Conservation (phyloP, 2,329 filamentous ascomycete genomes). For the Tolypocladium endophyticum region DNA sequence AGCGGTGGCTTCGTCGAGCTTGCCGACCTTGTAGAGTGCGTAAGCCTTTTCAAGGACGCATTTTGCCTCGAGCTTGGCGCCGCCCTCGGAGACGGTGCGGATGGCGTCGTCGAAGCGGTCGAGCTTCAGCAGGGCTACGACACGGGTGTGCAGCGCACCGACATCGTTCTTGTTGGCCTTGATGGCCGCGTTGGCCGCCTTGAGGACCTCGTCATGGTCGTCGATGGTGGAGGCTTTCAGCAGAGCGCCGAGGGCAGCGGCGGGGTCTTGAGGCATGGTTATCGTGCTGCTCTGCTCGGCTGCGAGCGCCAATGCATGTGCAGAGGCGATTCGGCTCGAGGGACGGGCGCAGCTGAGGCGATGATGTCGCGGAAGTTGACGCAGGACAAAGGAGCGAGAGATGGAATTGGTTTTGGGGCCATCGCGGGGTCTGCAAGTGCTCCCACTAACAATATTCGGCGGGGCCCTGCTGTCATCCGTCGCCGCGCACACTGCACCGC, state of each 20-base stretch:
- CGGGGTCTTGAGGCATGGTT: constrained; percentile 32
- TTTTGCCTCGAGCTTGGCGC: constrained; percentile 46
- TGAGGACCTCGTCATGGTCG: constrained; percentile 66
- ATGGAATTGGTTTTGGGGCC: not conserved
- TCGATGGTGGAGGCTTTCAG: constrained; percentile 46
- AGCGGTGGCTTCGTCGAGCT: constrained; percentile 53
- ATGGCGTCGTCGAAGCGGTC: constrained; percentile 74
- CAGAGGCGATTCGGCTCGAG: not conserved
- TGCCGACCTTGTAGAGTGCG: constrained; percentile 71
- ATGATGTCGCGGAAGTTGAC: not conserved
- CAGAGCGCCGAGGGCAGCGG: constrained; percentile 40
- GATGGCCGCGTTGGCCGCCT: constrained; percentile 49
- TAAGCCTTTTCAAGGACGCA: constrained; percentile 66
- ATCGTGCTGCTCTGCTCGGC: not conserved
- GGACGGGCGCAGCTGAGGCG: not conserved
- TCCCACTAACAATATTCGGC: not conserved
- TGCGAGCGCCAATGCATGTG: not conserved
- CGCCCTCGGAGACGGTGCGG: constrained; percentile 54
- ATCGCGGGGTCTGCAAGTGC: not conserved
- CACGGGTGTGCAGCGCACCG: constrained; percentile 56
- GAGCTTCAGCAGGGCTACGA: constrained; percentile 68
- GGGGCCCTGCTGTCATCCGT: not conserved
- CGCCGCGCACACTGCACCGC: no score
- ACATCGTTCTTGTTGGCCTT: constrained; percentile 48
- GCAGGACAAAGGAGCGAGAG: not conserved